Percentiles rank a stretch among this genome's conserved stretches.
Conservation (phyloP, 257 asterid genomes). For the Primulina huaijiensis region DNA sequence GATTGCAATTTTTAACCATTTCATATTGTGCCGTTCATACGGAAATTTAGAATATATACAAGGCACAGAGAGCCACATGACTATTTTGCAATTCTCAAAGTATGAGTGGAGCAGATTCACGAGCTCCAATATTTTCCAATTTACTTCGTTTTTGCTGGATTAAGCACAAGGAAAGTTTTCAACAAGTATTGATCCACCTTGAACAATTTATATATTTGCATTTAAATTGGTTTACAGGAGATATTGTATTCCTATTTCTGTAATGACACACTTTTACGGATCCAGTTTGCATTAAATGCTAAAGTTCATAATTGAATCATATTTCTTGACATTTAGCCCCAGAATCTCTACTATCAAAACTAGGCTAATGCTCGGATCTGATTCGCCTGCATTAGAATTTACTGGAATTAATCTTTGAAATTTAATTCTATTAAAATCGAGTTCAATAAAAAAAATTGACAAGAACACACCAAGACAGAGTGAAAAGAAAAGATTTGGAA, state of each 20-base stretch:
- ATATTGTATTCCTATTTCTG: background rate
- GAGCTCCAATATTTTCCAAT: background rate
- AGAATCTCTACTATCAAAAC: background rate
- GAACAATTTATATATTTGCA: background rate
- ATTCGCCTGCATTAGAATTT: constrained; percentile 6
- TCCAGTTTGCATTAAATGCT: background rate
- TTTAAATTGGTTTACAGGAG: background rate
- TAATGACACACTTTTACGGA: background rate
- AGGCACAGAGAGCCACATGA: background rate
- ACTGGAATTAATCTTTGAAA: constrained; percentile 7
- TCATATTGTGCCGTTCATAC: background rate
- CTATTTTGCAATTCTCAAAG: background rate
- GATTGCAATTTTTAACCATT: background rate
- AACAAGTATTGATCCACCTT: background rate
- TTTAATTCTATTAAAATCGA: constrained; percentile 4
- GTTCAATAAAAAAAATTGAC: constrained; percentile 1
- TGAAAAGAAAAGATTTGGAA: too few relatives aligned
- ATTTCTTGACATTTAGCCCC: background rate
- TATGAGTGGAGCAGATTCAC: constrained; percentile 15
- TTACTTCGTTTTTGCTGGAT: background rate
- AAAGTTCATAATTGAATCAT: background rate
- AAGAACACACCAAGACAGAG: too few relatives aligned
- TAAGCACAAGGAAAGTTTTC: background rate
- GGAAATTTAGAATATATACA: background rate
- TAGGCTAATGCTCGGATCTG: constrained; percentile 16